Evolutionary conservation across 345 rosid genomes (phyloP).

Genomic region (Abelmoschus esculentus): DNA sequence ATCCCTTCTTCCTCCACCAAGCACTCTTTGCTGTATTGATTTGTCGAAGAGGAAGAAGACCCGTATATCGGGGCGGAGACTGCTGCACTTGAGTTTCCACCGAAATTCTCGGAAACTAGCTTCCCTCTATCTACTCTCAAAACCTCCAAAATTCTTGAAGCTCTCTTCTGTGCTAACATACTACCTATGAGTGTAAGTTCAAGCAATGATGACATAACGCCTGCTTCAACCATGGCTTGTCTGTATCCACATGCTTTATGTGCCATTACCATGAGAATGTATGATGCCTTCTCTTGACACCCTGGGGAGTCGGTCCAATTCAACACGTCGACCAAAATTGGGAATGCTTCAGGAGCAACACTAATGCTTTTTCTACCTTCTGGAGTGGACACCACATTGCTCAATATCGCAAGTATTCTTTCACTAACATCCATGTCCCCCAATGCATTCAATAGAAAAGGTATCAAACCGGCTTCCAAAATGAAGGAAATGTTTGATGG

Average conservation of each 20-base stretch:
- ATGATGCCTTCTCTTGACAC: conserved; percentile 89
- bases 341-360: conserved; percentile 46
- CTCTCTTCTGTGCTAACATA: conserved; percentile 86
- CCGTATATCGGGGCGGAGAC: conserved; percentile 87
- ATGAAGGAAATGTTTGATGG: conserved; percentile 49
- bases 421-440: conserved; percentile 94
- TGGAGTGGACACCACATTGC: conserved; percentile 62
- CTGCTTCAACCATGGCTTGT: conserved; percentile 87
- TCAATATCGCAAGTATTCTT: conserved; percentile 65
- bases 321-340: conserved; percentile 68
- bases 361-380: conserved; percentile 85
- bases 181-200: conserved; percentile 86
- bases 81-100: conserved; percentile 43
- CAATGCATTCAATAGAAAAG: conserved; percentile 44
- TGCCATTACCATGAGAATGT: conserved; percentile 86
- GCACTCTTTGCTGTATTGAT: conserved; percentile 32
- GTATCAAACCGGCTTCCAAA: conserved; percentile 54
- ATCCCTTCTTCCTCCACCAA: conserved; percentile 39
- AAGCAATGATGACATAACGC: conserved; percentile 68
- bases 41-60: conserved; percentile 40
- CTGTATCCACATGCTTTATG: conserved; percentile 78
- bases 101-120: conserved; percentile 53
- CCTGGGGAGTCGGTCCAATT: conserved; percentile 84
- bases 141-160: conserved; percentile 83
- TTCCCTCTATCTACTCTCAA: conserved; percentile 82